Evolutionary conservation across 1,284 basidiomycete genomes (phyloP).

Genomic region (Xerocomus nothofagi): DNA sequence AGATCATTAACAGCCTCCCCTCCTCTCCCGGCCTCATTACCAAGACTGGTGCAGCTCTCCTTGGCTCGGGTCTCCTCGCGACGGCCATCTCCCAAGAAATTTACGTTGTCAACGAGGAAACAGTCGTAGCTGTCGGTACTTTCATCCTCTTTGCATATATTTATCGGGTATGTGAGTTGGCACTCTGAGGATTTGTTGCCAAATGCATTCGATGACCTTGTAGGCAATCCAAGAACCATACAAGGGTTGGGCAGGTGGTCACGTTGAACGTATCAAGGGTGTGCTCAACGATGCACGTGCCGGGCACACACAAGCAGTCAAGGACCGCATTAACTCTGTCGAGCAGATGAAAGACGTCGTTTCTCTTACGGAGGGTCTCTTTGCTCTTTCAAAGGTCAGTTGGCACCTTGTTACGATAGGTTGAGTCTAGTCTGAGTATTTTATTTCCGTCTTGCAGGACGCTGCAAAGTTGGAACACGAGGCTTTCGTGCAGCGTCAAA

Average conservation of each 20-base stretch:
- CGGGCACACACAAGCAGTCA: slow-evolving; percentile 92
- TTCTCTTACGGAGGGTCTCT: slow-evolving; percentile 86
- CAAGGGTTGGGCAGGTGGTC: slow-evolving; percentile 87
- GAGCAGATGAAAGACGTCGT: slow-evolving; percentile 95
- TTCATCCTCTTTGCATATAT: slow-evolving; percentile 87
- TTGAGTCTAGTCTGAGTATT: background rate
- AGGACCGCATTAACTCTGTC: slow-evolving; percentile 90
- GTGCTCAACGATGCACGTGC: slow-evolving; percentile 84
- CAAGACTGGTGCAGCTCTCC: slow-evolving; percentile 91
- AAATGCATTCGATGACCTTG: slow-evolving; percentile 7
- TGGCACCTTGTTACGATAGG: background rate
- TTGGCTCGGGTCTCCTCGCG: slow-evolving; percentile 88
- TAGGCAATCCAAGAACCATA: slow-evolving; percentile 71
- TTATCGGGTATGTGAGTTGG: slow-evolving; percentile 63
- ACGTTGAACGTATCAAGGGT: slow-evolving; percentile 81
- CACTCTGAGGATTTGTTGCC: background rate
- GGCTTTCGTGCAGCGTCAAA: slow-evolving; percentile 90
- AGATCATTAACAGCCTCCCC: slow-evolving; percentile 91
- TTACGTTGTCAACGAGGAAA: slow-evolving; percentile 97
- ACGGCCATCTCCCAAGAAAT: slow-evolving; percentile 97
- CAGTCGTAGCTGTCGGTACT: slow-evolving; percentile 80
- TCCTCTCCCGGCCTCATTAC: slow-evolving; percentile 88
- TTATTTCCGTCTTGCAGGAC: slow-evolving; percentile 54
- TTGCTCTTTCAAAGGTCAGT: slow-evolving; percentile 85
- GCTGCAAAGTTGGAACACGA: slow-evolving; percentile 91